Percentiles rank a stretch among this genome's conserved stretches.
These are phyloP conservation scores for Phyllostachys edulis DNA, from an alignment of 176 grass and related monocot genomes.

Conservation along the genomic window DNA sequence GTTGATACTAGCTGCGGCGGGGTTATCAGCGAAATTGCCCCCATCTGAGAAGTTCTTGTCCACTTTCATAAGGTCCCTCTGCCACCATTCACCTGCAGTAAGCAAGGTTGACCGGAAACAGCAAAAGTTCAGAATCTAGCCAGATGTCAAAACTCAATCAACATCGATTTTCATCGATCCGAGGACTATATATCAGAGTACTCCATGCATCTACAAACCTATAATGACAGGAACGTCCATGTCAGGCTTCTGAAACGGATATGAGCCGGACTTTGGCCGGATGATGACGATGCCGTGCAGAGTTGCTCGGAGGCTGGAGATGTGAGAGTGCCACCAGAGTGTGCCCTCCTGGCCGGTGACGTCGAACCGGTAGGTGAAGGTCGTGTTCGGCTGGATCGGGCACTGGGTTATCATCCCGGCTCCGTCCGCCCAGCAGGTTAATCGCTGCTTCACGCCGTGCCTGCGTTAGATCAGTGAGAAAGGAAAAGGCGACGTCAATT, in stretches of 20 bases:
- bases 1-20: not conserved
- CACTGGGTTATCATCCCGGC: not conserved
- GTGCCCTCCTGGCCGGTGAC: slow-evolving; percentile 10
- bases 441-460: slow-evolving; percentile 24
- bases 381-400: slow-evolving; percentile 1
- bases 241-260: slow-evolving; percentile 5
- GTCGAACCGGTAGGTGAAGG: slow-evolving; percentile 7
- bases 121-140: not conserved
- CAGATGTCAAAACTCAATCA: too few species aligned
- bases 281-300: not conserved
- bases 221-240: not conserved
- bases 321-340: slow-evolving; percentile 18
- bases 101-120: not conserved
- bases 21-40: not conserved
- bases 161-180: not conserved
- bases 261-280: not conserved
- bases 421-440: not conserved
- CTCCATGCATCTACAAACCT: not conserved
- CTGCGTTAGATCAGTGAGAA: not conserved
- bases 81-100: not conserved
- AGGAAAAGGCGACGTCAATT: too few species aligned
- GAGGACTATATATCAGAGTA: not conserved
- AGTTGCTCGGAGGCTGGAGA: not conserved
- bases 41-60: not conserved
- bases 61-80: not conserved